Evolutionary conservation across 257 asterid genomes (phyloP), one percentile per base, ranked within the genome.

Genomic region (Marsdenia floribunda): DNA sequence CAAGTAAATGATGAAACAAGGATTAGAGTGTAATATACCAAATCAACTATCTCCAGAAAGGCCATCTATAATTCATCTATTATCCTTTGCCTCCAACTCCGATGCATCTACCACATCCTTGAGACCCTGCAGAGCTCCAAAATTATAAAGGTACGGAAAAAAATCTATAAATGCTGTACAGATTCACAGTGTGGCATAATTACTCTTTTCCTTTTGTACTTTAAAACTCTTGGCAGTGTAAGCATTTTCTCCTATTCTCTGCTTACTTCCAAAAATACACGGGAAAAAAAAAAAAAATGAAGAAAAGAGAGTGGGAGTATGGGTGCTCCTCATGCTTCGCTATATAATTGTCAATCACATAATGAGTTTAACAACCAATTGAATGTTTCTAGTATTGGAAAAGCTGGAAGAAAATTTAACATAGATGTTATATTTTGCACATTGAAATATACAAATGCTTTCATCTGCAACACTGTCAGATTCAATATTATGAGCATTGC

Each of bases 121-220:
- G 53, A 90, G 95, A 64, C 97, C 93, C 97, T 91, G 84, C 12
- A 75, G 24, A 38, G 52, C 71, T 66, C 71, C 71, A 19, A 66
- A 6, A 54, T 19, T 19, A 24, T 3, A 59, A 59, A 59, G 5
- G 65, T 22, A 12, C 0, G 10, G 13, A 49, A 59, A 59, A 11
- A 11, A 24, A 22, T 57, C 6, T 22, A 24, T 9, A 24, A 59
- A 59, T 10, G 65, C 2, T 61, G 37, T 61, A 61, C 44, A 29
- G 68, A 9, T 1, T 1, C 16, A 64, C 47, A 16, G 16, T 4
- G 2, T 33, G 68, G 14, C 22, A 64, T 5, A 13, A 6, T 16
- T 57, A 29, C 63, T 22, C 47, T 35, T 61, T 35, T 35, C 29
- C 44, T 2, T 64, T 64, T 63, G n/a, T 35, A 15, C 7, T 64